phyloP scores from a whole-genome alignment of 2,329 filamentous ascomycete species.

The Elsinoe perseae region DNA sequence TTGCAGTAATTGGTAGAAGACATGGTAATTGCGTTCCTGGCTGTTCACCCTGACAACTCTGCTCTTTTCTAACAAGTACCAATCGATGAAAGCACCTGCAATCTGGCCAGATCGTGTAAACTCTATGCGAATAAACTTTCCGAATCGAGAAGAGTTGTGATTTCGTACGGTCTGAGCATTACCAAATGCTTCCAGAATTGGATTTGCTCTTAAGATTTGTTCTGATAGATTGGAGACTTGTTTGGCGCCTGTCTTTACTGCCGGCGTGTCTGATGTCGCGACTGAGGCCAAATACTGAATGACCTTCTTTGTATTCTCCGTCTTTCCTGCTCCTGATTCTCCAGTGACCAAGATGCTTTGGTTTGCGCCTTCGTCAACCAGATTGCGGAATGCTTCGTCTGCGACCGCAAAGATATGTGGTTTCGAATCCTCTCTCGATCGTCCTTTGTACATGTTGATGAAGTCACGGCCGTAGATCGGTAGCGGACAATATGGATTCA shows the following conservation, averaged over 20 bases:
- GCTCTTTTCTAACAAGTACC: constrained; percentile 98
- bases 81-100: constrained; percentile 92
- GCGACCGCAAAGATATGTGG: constrained; percentile 98
- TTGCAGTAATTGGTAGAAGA: constrained; percentile 91
- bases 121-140: constrained; percentile 97
- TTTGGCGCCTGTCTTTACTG: constrained; percentile 51
- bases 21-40: constrained; percentile 90
- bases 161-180: constrained; percentile 97
- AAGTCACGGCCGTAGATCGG: constrained; percentile 97
- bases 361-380: constrained; percentile 90
- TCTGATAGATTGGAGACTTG: constrained; percentile 83
- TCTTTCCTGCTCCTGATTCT: constrained; percentile 96
- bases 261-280: constrained; percentile 69
- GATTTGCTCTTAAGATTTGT: constrained; percentile 91
- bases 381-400: constrained; percentile 88
- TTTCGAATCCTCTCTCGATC: constrained; percentile 84
- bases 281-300: constrained; percentile 97
- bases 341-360: constrained; percentile 97
- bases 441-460: constrained; percentile 94
- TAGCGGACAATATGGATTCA: constrained; percentile 91
- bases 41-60: constrained; percentile 81
- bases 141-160: constrained; percentile 96
- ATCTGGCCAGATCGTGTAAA: constrained; percentile 85
- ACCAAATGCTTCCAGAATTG: constrained; percentile 94
- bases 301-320: constrained; percentile 98